phyloP scores from a whole-genome alignment of 2,329 filamentous ascomycete species.

The Fusarium nodosum region DNA sequence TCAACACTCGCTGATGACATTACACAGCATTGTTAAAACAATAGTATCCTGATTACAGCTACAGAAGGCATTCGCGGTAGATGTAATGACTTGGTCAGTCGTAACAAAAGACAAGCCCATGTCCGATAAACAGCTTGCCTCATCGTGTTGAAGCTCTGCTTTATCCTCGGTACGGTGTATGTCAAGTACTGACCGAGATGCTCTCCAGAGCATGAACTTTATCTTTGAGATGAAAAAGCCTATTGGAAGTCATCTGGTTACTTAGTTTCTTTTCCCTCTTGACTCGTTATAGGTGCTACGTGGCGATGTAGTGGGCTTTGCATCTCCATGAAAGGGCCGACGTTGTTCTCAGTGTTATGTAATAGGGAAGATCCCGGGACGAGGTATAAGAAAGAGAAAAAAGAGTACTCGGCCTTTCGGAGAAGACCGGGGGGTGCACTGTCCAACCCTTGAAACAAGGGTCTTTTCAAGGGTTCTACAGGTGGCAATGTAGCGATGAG shows the following conservation, averaged over 20 bases:
- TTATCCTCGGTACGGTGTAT: too few species aligned
- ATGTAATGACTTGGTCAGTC: background rate
- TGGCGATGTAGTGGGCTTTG: slow-evolving; percentile 63
- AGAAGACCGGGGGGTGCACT: slow-evolving; percentile 23
- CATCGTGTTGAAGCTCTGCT: background rate
- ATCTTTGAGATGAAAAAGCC: background rate
- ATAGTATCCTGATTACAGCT: background rate
- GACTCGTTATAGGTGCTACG: slow-evolving; percentile 15
- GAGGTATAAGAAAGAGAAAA: too few species aligned
- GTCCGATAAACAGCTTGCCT: background rate
- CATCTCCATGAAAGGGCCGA: slow-evolving; percentile 59
- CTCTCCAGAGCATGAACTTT: background rate
- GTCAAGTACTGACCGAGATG: too few species aligned
- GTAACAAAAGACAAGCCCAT: background rate
- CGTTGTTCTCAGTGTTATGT: slow-evolving; percentile 30
- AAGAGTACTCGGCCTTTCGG: slow-evolving; percentile 16
- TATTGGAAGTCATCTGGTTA: background rate
- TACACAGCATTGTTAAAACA: background rate
- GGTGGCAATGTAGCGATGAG: background rate
- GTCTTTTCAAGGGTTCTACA: slow-evolving; percentile 21
- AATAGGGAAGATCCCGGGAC: slow-evolving; percentile 46
- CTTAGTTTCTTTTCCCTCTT: background rate
- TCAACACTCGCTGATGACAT: background rate
- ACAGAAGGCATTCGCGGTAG: too few species aligned
- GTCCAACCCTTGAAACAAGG: slow-evolving; percentile 23